Base-by-base conservation (phyloP, 495 filamentous ascomycete genomes). In the Acidomyces sp. region DNA sequence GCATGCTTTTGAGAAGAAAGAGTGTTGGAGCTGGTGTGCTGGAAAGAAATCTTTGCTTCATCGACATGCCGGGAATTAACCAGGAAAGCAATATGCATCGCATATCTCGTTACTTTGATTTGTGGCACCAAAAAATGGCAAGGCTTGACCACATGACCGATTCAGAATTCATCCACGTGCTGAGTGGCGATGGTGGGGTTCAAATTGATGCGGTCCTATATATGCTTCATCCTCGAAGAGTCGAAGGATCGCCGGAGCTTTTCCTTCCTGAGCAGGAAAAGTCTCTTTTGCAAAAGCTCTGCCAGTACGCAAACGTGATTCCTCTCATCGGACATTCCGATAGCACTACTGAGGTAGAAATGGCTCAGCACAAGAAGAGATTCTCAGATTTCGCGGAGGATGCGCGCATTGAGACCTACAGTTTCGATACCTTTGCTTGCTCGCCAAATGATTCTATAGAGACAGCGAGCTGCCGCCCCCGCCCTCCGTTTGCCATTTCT, bases 31-130 rank as follows among this genome's bases (percentile, higher is more conserved):
- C 90, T 41, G 69, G 75, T 23, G 77, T 95, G 27, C 66, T 97
- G 39, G 90, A 97, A 54, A 70, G 90, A 22, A 97, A 97, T 61
- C 52, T 97, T 7, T 94, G 86, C 55, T 97, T 97, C 56, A 79
- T 95, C 39, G 90, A 97, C 64, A 93, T 85, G 7, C 37, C 43
- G 0, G 43, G 43, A 1, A 13, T 39, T 10, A 51, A 54, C 26
- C 28, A 34, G 3, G 63, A 75, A 40, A 77, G 75, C 36, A 75
- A 77, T 31, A 82, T 80, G 25, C 74, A 80, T 26, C 65, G 69
- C 12, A 74, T 92, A 15, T 55, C 80, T 12, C 60, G 78, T 43
- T 95, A 93, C 55, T 71, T 93, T 18, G 75, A 84, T 47, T 68
- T 71, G 21, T 80, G 90, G 46, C 61, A 93, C 20, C 65, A 68